Percentiles rank a stretch among this genome's conserved stretches.
Evolutionary conservation across 495 filamentous ascomycete species (phyloP).

Genomic region (Beverwykella pulmonaria): DNA sequence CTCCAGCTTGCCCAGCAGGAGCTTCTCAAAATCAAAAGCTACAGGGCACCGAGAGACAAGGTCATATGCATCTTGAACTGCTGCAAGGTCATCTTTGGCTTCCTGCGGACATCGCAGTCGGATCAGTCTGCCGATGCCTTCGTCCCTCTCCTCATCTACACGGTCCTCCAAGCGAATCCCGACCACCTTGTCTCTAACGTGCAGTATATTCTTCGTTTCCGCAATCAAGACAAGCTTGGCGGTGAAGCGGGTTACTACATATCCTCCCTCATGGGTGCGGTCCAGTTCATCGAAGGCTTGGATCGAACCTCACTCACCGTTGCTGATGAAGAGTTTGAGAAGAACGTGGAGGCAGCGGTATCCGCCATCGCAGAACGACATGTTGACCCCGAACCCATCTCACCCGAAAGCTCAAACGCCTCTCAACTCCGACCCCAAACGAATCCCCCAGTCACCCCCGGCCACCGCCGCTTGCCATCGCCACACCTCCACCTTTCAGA

Average conservation of each 20-base stretch:
- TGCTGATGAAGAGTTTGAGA: constrained; percentile 91
- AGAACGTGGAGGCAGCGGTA: constrained; percentile 91
- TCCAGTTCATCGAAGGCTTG: constrained; percentile 95
- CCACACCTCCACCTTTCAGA: constrained; percentile 55
- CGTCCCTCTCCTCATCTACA: constrained; percentile 92
- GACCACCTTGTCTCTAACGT: constrained; percentile 96
- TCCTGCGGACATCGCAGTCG: constrained; percentile 85
- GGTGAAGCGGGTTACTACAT: constrained; percentile 98
- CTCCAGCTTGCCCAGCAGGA: constrained; percentile 90
- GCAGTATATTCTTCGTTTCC: constrained; percentile 95
- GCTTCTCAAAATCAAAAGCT: constrained; percentile 90
- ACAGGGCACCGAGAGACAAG: constrained; percentile 94
- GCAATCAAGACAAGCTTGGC: constrained; percentile 94
- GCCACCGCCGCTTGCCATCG: constrained; percentile 37
- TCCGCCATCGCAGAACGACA: constrained; percentile 94
- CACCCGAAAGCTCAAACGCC: constrained; percentile 23
- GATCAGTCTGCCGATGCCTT: constrained; percentile 97
- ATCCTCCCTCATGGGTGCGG: constrained; percentile 95
- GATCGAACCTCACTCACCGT: constrained; percentile 93
- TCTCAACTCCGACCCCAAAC: constrained; percentile 47
- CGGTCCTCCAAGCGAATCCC: constrained; percentile 90
- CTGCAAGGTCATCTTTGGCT: constrained; percentile 99
- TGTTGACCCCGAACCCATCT: constrained; percentile 46
- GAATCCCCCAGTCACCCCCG: constrained; percentile 36
- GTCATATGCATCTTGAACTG: constrained; percentile 98